A percentile compares a stretch with the other conserved stretches of the same genome.
Evolutionary conservation across 2,329 filamentous ascomycete genomes (phyloP).

Genomic region (Chaetoscypha palmicola): DNA sequence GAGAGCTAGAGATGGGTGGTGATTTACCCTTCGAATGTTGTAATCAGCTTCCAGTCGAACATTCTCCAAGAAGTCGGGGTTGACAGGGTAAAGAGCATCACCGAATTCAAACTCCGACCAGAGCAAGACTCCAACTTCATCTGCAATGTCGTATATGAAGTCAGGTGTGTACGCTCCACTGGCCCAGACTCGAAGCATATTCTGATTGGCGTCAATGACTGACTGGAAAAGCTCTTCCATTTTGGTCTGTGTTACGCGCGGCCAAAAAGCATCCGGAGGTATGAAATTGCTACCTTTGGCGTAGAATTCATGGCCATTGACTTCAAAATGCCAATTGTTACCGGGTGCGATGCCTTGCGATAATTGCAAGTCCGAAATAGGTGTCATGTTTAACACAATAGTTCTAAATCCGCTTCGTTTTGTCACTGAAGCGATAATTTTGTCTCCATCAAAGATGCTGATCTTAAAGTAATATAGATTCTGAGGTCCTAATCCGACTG

Average conservation of each 20-base stretch:
- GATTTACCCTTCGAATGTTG: conserved; percentile 53
- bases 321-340: conserved; percentile 57
- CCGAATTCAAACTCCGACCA: conserved; percentile 60
- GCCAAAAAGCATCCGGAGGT: conserved; percentile 53
- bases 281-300: conserved; percentile 59
- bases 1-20: conserved; percentile 49
- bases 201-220: conserved; percentile 51
- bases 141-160: conserved; percentile 56
- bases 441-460: conserved; percentile 34
- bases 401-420: conserved; percentile 56
- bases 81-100: conserved; percentile 51
- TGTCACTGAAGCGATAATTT: conserved; percentile 37
- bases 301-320: conserved; percentile 58
- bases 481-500: conserved; percentile 48
- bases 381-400: conserved; percentile 50
- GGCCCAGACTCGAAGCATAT: conserved; percentile 58
- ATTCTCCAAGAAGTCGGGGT: conserved; percentile 47
- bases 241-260: conserved; percentile 45
- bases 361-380: conserved; percentile 47
- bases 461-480: conserved; percentile 50
- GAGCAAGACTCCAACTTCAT: conserved; percentile 52
- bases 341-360: conserved; percentile 48
- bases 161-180: conserved; percentile 53
- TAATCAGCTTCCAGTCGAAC: conserved; percentile 49
- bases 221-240: conserved; percentile 48